Evolutionary conservation across 306 rosid species (phyloP), one percentile per base, ranked within the genome.

Genomic region (Elaeagnus macrophylla): DNA sequence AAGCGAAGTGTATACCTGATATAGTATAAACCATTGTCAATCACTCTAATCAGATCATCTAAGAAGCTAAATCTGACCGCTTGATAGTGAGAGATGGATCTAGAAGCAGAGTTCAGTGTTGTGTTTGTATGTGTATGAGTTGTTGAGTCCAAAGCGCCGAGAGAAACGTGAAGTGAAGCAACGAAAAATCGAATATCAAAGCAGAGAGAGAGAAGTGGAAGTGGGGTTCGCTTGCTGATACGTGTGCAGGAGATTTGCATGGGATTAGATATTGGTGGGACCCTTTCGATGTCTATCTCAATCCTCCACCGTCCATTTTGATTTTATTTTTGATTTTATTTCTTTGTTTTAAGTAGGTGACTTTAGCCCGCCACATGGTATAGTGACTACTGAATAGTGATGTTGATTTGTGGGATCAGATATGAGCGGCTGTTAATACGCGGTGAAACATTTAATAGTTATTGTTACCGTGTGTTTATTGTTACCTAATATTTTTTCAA

Each of bases 1-100:
- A 71, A 11, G 93, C 86, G 67, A 84, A 75, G 39, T 89, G 84
- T 48, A 91, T 69, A 45, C 93, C 96, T 2, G 94, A 76, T 53
- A 86, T 52, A 1, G 97, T 81, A 12, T 77, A 86, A 66, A 80
- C 91, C 97, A 86, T 86, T 47, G 8, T 15, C 10, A 25, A 25
- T 25, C 32, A 25, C 32, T 18, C 15, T 18, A 43, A 2, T 13
- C 3, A 52, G n/a, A 37, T 38, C 32, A 13, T 19, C 8, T 17
- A 25, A 9, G 7, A 15, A 45, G 43, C 12, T 9, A 8, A 51
- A 51, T 12, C 15, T 45, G 15, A 45, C 49, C 0, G 14, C 49
- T 45, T 45, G 49, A 45, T 17, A 12, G 18, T 45, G 48, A 48
- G 8, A 53, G 37, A 45, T 9, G 48, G 51, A 50, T 48, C 66